A percentile compares a stretch with the other conserved stretches of the same genome.
phyloP scores from a whole-genome alignment of 495 filamentous ascomycete species.

The Recurvomyces mirabilis region DNA sequence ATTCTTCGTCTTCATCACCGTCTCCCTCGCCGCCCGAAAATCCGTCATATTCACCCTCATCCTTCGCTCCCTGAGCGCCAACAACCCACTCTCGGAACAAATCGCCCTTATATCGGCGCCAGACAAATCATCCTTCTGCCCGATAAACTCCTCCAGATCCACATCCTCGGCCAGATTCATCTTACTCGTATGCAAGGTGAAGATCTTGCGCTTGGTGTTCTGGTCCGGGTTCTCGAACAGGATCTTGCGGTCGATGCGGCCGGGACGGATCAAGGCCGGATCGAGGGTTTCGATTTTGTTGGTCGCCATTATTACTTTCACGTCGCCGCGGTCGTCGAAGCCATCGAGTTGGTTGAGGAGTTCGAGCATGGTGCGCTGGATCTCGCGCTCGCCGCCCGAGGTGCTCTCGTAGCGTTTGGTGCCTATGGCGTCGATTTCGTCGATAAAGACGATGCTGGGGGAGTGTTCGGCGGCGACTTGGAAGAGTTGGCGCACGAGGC shows the following conservation, averaged over 20 bases:
- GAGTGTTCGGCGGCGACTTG: constrained; percentile 93
- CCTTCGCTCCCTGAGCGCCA: constrained; percentile 86
- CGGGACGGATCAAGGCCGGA: constrained; percentile 89
- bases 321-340: constrained; percentile 96
- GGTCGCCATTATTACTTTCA: constrained; percentile 99
- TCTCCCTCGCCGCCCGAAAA: constrained; percentile 82
- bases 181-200: constrained; percentile 97
- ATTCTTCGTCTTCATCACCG: constrained; percentile 96
- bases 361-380: constrained; percentile 98
- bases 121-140: constrained; percentile 93
- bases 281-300: constrained; percentile 99
- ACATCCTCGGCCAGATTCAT: constrained; percentile 95
- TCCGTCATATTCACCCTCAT: constrained; percentile 99
- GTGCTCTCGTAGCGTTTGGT: constrained; percentile 98
- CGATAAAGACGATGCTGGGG: constrained; percentile 97
- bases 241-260: constrained; percentile 98
- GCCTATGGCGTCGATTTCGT: constrained; percentile 98
- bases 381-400: constrained; percentile 91
- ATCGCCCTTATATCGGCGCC: constrained; percentile 99
- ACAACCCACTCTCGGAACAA: constrained; percentile 90
- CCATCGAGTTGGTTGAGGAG: constrained; percentile 96
- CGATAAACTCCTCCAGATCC: constrained; percentile 96
- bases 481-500: constrained; percentile 94
- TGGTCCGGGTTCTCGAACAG: constrained; percentile 98
- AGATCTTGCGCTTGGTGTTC: constrained; percentile 99